phyloP scores from a whole-genome alignment of 2,329 filamentous ascomycete genomes.

The Claviceps monticola region DNA sequence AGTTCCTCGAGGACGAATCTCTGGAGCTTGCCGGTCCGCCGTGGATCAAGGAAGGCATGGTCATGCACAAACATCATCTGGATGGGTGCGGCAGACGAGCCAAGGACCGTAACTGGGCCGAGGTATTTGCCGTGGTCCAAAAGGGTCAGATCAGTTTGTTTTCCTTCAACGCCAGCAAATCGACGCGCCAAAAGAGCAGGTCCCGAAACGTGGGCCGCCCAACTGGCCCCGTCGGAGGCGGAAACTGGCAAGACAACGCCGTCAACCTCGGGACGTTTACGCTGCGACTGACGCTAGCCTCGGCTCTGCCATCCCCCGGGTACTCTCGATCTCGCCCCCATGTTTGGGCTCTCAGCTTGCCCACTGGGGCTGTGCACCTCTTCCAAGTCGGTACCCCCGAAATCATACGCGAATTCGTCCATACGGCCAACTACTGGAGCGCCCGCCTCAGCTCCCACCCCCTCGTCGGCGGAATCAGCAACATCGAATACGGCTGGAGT shows the following conservation, averaged over 20 bases:
- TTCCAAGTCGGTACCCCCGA: constrained; percentile 95
- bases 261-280: constrained; percentile 79
- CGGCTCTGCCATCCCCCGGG: constrained; percentile 74
- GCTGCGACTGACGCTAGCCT: constrained; percentile 83
- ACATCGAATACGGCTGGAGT: constrained; percentile 96
- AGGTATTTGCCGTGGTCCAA: constrained; percentile 92
- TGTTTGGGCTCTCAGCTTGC: constrained; percentile 87
- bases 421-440: constrained; percentile 94
- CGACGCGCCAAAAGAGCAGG: constrained; percentile 52
- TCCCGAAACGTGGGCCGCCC: constrained; percentile 34
- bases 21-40: constrained; percentile 87
- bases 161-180: constrained; percentile 77
- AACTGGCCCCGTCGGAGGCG: constrained; percentile 67
- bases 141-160: constrained; percentile 91
- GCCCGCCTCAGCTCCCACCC: constrained; percentile 89
- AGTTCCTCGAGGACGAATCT: constrained; percentile 80
- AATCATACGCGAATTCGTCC: constrained; percentile 88
- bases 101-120: constrained; percentile 87
- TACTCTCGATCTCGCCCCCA: constrained; percentile 84
- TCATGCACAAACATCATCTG: constrained; percentile 93
- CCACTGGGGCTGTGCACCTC: constrained; percentile 88
- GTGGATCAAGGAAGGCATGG: constrained; percentile 93
- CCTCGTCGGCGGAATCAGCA: constrained; percentile 82
- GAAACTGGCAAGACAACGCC: constrained; percentile 97
- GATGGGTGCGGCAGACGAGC: constrained; percentile 83